Evolutionary conservation across 2,329 filamentous ascomycete genomes (phyloP).

Genomic region (Aspergillus hiratsukae): DNA sequence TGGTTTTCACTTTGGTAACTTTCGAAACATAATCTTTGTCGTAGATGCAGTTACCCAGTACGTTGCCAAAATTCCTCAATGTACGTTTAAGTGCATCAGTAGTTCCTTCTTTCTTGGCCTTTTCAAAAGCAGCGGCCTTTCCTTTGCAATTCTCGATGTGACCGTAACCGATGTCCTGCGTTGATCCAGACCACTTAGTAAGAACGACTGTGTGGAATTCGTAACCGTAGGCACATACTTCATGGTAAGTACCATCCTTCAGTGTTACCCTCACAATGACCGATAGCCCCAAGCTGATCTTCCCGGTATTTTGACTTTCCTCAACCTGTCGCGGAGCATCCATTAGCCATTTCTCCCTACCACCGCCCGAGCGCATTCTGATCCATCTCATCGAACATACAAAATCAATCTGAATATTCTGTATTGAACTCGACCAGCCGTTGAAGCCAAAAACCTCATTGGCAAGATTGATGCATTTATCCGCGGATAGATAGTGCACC

Average conservation of each 20-base stretch:
- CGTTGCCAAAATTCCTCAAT: slow-evolving; percentile 87
- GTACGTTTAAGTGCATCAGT: slow-evolving; percentile 91
- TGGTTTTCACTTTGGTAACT: slow-evolving; percentile 83
- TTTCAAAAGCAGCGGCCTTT: slow-evolving; percentile 94
- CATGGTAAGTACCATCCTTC: slow-evolving; percentile 91
- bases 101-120: slow-evolving; percentile 96
- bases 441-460: slow-evolving; percentile 97
- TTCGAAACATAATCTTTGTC: slow-evolving; percentile 90
- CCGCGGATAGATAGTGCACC: slow-evolving; percentile 90
- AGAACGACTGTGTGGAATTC: not conserved
- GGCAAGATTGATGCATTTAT: slow-evolving; percentile 92
- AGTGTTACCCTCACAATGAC: slow-evolving; percentile 88
- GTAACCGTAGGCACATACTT: slow-evolving; percentile 44
- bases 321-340: slow-evolving; percentile 55
- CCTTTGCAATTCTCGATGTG: slow-evolving; percentile 94
- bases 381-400: slow-evolving; percentile 39
- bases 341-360: not conserved
- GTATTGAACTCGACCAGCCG: slow-evolving; percentile 94
- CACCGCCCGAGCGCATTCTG: not conserved
- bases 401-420: slow-evolving; percentile 92
- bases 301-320: slow-evolving; percentile 71
- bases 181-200: not conserved
- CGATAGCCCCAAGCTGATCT: slow-evolving; percentile 78
- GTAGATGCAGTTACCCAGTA: slow-evolving; percentile 97
- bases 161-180: slow-evolving; percentile 83